Conservation (phyloP, 1,139 yeast genomes). For the Protomyces pachydermus region DNA sequence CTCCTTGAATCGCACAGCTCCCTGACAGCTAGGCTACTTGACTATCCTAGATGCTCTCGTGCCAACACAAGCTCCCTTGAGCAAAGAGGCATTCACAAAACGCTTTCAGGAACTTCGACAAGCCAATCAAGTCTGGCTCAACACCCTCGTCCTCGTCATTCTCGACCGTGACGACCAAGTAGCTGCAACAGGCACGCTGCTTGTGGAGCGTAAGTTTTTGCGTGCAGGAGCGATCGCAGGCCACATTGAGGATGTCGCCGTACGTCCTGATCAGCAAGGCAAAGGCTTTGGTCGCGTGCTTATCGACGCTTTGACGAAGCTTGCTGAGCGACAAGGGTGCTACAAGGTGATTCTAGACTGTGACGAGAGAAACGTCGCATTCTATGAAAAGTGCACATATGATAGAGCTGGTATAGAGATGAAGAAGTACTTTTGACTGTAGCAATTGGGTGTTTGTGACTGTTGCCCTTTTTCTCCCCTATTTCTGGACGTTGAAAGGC, state of each 20-base stretch:
- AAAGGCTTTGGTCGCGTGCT: conserved; percentile 56
- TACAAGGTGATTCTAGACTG: conserved; percentile 88
- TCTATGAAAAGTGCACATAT: conserved; percentile 74
- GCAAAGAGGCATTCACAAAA: background rate
- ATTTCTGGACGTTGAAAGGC: no score
- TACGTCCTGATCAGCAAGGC: conserved; percentile 71
- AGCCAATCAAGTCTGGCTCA: conserved; percentile 39
- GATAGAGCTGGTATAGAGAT: conserved; percentile 17
- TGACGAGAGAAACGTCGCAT: conserved; percentile 69
- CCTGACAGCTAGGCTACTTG: conserved; percentile 42
- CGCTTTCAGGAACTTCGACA: background rate
- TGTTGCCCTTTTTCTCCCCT: no score
- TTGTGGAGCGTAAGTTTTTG: conserved; percentile 51
- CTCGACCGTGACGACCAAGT: conserved; percentile 39
- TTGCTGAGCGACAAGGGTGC: conserved; percentile 23
- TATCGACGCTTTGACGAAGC: conserved; percentile 4
- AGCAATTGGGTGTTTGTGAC: no score
- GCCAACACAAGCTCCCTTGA: conserved; percentile 21
- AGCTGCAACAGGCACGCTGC: conserved; percentile 44
- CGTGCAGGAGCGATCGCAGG: conserved; percentile 84
- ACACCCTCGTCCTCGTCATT: conserved; percentile 54
- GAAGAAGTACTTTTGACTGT: conserved; percentile 5
- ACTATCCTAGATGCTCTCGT: conserved; percentile 8
- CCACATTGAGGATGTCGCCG: conserved; percentile 93
- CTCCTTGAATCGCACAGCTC: conserved; percentile 57